These are phyloP conservation scores for Hygrophila difformis DNA, from an alignment of 257 asterid genomes.

Conservation along the genomic window DNA sequence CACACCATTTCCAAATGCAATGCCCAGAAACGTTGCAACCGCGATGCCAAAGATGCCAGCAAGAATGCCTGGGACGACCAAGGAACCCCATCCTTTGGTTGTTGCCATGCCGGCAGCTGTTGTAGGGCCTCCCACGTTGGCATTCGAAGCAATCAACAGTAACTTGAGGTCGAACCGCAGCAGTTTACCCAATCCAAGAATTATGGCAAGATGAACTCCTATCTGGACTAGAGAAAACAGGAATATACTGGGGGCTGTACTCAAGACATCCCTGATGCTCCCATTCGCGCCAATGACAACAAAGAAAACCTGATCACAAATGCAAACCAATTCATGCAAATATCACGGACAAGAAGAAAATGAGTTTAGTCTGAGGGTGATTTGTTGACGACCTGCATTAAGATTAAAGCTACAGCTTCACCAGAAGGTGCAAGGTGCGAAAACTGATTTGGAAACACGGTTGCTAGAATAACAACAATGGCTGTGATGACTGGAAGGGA, in stretches of 20 bases:
- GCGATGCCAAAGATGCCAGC: conserved; percentile 73
- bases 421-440: conserved; percentile 85
- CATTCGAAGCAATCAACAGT: conserved; percentile 67
- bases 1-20: conserved; percentile 52
- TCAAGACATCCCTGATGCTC: conserved; percentile 61
- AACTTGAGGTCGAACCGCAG: conserved; percentile 39
- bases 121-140: conserved; percentile 87
- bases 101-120: conserved; percentile 87
- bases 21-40: conserved; percentile 67
- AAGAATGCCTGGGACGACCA: conserved; percentile 70
- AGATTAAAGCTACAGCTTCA: conserved; percentile 81
- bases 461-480: conserved; percentile 67
- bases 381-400: conserved; percentile 64
- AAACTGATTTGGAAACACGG: conserved; percentile 61
- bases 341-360: too few relatives aligned
- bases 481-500: conserved; percentile 79
- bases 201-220: conserved; percentile 49
- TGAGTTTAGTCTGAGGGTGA: too few relatives aligned
- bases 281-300: conserved; percentile 83
- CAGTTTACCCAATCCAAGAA: conserved; percentile 53
- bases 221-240: conserved; percentile 66
- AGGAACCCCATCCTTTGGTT: conserved; percentile 66
- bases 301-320: conserved; percentile 48
- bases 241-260: conserved; percentile 75
- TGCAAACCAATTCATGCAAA: not conserved